Conservation (phyloP, 331 rosid genomes). For the Pyracantha coccinea region DNA sequence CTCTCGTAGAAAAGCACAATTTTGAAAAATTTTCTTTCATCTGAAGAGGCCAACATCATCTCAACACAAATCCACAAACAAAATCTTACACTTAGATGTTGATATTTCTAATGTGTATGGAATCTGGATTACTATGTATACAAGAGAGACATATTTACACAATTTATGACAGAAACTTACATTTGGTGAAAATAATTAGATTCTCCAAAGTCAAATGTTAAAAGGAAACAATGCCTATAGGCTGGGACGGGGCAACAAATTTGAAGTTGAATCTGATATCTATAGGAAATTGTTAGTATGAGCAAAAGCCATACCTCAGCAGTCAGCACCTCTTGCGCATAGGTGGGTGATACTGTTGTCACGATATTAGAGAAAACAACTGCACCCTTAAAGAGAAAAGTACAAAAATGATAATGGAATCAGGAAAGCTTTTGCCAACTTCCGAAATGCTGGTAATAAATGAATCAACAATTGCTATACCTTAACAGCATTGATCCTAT, state of each 20-base stretch:
- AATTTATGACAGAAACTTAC: neutral
- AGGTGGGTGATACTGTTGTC: constrained; percentile 96
- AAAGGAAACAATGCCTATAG: neutral
- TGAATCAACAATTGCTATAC: constrained; percentile 24
- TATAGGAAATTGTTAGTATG: neutral
- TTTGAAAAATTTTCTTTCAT: neutral
- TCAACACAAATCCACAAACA: neutral
- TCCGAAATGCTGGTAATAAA: constrained; percentile 1
- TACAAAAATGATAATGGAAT: constrained; percentile 6
- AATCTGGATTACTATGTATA: neutral
- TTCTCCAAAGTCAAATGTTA: neutral
- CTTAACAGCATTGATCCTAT: constrained; percentile 83
- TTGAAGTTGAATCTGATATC: neutral
- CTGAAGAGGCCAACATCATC: neutral
- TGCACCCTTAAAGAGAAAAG: constrained; percentile 59
- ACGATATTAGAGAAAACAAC: constrained; percentile 93
- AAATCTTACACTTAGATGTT: neutral
- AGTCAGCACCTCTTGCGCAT: constrained; percentile 91
- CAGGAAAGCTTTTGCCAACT: constrained; percentile 1
- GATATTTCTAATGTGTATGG: neutral
- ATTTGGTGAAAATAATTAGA: neutral
- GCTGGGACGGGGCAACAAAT: neutral
- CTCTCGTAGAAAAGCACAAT: neutral
- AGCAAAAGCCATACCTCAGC: constrained; percentile 59
- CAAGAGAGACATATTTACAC: neutral